Evolutionary conservation across 164 flowering plant genomes (phyloP), one percentile per base, ranked within the genome.

Genomic region (Umbellularia californica): DNA sequence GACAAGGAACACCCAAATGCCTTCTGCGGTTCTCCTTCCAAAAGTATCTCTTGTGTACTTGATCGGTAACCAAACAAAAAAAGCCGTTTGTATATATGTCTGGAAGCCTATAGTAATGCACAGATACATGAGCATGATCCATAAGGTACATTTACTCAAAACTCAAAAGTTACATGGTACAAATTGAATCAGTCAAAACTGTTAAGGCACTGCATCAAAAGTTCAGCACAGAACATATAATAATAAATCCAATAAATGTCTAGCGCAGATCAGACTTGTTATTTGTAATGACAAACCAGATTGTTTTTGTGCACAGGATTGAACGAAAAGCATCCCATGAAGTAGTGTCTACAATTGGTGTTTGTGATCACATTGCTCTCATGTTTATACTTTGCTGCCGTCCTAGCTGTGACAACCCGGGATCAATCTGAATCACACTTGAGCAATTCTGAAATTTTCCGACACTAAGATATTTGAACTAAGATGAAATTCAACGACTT

Each of bases 1-100:
- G 81, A 75, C 63, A 81, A 23, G 4, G 81, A 75, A 66, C 70
- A 72, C 73, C 83, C 80, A 69, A 81, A 81, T 9, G 83, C 77
- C 76, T 81, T 81, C 47, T 78, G 83, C 5, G 83, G 78, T 58
- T 81, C 81, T 72, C 83, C 83, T 69, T 81, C 81, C 71, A 81
- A 66, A 35, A 81, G 81, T 58, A 74, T 72, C 68, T 77, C 83
- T 75, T 71, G 78, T 5, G 78, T 58, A 76, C 72, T 75, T 60
- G 83, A 72, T 13, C 81, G 79, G 66, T 73, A 70, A 55, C 81
- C 81, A 78, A 81, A 81, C 70, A 81, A 52, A 65, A 70, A 33
- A 55, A 78, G 66, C 58, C 75, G 77, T 50, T 68, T 77, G 65
- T 75, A 81, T n/a, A 78, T 69, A 75, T 72, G 72, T 70, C 58